These are phyloP conservation scores for Pythium aphanidermatum DNA, from an alignment of 352 stramenopile genomes.

Conservation along the genomic window DNA sequence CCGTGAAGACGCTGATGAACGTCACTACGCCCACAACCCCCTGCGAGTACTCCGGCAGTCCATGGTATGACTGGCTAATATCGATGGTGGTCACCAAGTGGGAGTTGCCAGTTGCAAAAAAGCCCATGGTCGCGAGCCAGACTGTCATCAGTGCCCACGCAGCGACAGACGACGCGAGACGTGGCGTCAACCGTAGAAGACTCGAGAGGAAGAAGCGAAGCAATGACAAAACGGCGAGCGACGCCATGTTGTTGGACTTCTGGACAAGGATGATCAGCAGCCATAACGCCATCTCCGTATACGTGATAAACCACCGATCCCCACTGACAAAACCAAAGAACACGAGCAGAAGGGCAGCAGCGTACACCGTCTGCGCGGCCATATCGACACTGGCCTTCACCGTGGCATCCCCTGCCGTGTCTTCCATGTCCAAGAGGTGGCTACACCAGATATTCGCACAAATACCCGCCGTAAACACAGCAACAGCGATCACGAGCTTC, in stretches of 20 bases:
- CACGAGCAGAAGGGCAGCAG: conserved; percentile 14
- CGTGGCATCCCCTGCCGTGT: too few relatives aligned
- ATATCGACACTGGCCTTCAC: conserved; percentile 4
- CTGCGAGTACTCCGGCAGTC: conserved; percentile 73
- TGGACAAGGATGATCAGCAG: conserved; percentile 54
- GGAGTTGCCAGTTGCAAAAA: conserved; percentile 85
- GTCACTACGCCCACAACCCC: conserved; percentile 71
- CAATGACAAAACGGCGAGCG: conserved; percentile 45
- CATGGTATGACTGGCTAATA: conserved; percentile 85
- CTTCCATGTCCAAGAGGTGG: neutral
- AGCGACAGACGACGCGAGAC: neutral
- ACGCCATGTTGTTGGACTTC: conserved; percentile 50
- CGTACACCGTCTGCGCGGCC: conserved; percentile 46
- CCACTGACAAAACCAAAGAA: conserved; percentile 6
- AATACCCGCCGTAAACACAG: conserved; percentile 28
- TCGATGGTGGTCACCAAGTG: conserved; percentile 88
- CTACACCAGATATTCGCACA: conserved; percentile 13
- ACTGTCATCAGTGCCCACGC: conserved; percentile 5
- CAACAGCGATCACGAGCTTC: neutral
- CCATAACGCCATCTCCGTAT: conserved; percentile 53
- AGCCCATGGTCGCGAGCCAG: conserved; percentile 54
- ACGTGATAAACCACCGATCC: conserved; percentile 8
- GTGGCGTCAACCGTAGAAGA: neutral
- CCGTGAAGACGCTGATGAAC: conserved; percentile 69
- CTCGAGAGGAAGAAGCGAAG: conserved; percentile 24